Evolutionary conservation across 768 basidiomycete genomes (phyloP).

Genomic region (Russula dissimulans): DNA sequence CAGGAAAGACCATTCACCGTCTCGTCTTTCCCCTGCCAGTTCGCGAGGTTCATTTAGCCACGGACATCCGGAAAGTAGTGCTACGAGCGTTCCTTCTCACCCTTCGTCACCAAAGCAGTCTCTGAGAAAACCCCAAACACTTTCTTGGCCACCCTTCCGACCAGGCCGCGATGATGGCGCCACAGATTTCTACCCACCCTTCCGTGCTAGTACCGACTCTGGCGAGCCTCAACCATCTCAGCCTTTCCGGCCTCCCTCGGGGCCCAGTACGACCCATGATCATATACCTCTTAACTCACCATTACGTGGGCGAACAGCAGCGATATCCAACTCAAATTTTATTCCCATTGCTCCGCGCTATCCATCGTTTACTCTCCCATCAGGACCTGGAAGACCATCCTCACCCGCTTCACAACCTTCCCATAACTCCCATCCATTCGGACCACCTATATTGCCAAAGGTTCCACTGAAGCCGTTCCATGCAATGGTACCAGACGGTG

Average conservation of each 20-base stretch:
- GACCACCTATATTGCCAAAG: not conserved
- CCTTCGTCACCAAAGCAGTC: conserved; percentile 7
- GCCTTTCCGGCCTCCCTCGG: conserved; percentile 3
- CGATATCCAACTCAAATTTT: conserved; percentile 1
- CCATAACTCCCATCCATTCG: not conserved
- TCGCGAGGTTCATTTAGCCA: conserved; percentile 9
- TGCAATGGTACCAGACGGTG: not conserved
- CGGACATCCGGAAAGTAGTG: conserved; percentile 5
- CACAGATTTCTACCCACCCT: conserved; percentile 13
- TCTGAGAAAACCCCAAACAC: conserved; percentile 2
- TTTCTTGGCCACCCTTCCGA: conserved; percentile 15
- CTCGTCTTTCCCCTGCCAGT: conserved; percentile 7
- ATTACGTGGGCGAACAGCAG: not conserved
- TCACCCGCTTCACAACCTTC: not conserved
- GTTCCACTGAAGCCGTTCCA: not conserved
- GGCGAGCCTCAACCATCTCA: conserved; percentile 1
- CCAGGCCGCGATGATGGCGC: conserved; percentile 1
- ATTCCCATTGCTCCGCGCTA: conserved; percentile 8
- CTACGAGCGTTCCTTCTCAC: conserved; percentile 5
- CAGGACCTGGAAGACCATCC: not conserved
- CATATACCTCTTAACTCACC: not conserved
- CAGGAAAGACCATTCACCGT: conserved; percentile 4
- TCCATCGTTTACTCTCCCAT: not conserved
- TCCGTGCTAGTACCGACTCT: conserved; percentile 12
- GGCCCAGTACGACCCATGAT: not conserved